A percentile compares a stretch with the other conserved stretches of the same genome.
These are phyloP conservation scores for Sugiyamaella marilandica DNA, from an alignment of 805 yeast species.

Conservation along the genomic window DNA sequence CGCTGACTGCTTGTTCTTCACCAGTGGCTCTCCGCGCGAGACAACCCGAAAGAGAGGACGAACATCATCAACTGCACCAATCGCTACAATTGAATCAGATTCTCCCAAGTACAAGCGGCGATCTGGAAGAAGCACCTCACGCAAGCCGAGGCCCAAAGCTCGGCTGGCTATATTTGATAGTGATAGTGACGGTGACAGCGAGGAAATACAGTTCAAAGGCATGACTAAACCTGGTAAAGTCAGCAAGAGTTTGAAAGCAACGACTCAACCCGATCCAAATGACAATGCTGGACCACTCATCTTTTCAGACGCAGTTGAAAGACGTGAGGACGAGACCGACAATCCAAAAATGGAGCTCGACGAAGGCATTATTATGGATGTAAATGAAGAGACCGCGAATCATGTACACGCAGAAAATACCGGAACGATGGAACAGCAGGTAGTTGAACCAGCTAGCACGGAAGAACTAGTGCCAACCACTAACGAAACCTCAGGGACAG, in stretches of 20 bases:
- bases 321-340: too few relatives aligned
- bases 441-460: not conserved
- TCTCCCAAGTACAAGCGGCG: not conserved
- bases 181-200: slow-evolving; percentile 3
- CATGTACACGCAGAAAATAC: not conserved
- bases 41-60: not conserved
- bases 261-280: too few relatives aligned
- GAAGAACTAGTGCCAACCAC: not conserved
- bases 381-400: too few relatives aligned
- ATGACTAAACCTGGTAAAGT: too few relatives aligned
- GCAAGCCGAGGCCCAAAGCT: not conserved
- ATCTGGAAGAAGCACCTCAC: not conserved
- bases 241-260: too few relatives aligned
- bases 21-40: slow-evolving; percentile 13
- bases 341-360: too few relatives aligned
- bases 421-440: slow-evolving; percentile 9
- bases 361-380: too few relatives aligned
- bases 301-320: too few relatives aligned
- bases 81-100: not conserved
- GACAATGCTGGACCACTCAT: too few relatives aligned
- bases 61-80: not conserved
- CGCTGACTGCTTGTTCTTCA: slow-evolving; percentile 41
- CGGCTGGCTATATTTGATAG: not conserved
- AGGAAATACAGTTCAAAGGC: not conserved
- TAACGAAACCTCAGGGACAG: too few relatives aligned